These are phyloP conservation scores for Penicillium pulvis DNA, from an alignment of 495 filamentous ascomycete species.

Conservation along the genomic window DNA sequence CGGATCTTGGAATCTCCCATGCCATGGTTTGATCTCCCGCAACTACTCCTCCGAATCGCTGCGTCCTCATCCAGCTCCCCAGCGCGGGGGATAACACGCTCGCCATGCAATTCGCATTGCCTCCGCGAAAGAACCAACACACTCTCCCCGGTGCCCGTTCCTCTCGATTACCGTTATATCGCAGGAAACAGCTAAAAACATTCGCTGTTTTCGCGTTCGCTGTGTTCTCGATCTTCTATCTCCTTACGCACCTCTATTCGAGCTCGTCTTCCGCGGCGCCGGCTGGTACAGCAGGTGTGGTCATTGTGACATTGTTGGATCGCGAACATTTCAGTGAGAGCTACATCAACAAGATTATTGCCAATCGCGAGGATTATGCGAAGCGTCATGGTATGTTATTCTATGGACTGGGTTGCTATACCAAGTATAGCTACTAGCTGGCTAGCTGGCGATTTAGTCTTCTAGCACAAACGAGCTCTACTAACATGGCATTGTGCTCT, in stretches of 20 bases:
- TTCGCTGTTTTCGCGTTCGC: constrained; percentile 59
- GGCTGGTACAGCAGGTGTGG: constrained; percentile 74
- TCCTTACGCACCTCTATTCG: constrained; percentile 56
- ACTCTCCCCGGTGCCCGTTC: constrained; percentile 63
- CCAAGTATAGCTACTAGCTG: background rate
- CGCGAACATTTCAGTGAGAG: constrained; percentile 54
- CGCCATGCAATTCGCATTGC: constrained; percentile 89
- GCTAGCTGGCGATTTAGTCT: background rate
- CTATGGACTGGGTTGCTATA: background rate
- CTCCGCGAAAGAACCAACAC: constrained; percentile 77
- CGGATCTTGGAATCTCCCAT: background rate
- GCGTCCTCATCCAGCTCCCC: constrained; percentile 14
- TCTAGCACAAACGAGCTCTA: background rate
- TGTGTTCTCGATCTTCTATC: constrained; percentile 61
- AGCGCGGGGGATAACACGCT: constrained; percentile 25
- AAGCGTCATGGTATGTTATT: constrained; percentile 73
- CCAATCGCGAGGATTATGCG: constrained; percentile 87
- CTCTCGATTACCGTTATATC: constrained; percentile 60
- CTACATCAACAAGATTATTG: constrained; percentile 70
- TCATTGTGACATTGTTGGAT: constrained; percentile 87
- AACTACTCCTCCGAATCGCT: background rate
- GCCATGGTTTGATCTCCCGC: constrained; percentile 24
- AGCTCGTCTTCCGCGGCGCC: constrained; percentile 46
- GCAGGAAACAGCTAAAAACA: constrained; percentile 66
- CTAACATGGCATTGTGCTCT: background rate